Evolutionary conservation across 495 filamentous ascomycete species (phyloP).

Genomic region (Letharia lupina): DNA sequence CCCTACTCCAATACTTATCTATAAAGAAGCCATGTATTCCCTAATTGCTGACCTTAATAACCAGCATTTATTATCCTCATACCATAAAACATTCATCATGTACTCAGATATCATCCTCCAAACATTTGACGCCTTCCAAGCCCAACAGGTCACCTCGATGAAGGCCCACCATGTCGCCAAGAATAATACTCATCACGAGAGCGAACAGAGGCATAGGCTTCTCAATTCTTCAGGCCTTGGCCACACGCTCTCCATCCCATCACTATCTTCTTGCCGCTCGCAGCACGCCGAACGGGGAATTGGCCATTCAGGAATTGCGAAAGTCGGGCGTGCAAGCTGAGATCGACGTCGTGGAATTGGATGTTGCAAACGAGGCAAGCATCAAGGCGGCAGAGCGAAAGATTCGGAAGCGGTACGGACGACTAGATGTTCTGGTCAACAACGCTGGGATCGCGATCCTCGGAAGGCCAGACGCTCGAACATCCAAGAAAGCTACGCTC

Average conservation of each 20-base stretch:
- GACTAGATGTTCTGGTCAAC: conserved; percentile 46
- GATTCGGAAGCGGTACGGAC: conserved; percentile 29
- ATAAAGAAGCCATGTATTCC: background rate
- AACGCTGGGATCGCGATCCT: conserved; percentile 34
- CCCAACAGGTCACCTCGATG: conserved; percentile 7
- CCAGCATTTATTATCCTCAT: background rate
- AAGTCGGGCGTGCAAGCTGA: conserved; percentile 16
- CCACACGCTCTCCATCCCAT: conserved; percentile 22
- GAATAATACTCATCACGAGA: conserved; percentile 3
- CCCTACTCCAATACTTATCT: background rate
- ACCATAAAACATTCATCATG: conserved; percentile 12
- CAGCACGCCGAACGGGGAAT: conserved; percentile 18
- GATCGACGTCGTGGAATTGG: conserved; percentile 38
- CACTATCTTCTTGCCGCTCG: conserved; percentile 30
- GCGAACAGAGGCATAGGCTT: conserved; percentile 9
- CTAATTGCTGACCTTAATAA: background rate
- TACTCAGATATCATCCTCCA: conserved; percentile 25
- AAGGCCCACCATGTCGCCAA: conserved; percentile 8
- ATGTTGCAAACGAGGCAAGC: conserved; percentile 37
- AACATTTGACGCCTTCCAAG: conserved; percentile 20
- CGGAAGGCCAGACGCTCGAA: conserved; percentile 7
- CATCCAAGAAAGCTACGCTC: conserved; percentile 25
- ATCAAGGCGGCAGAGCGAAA: conserved; percentile 35
- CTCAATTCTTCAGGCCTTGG: conserved; percentile 29
- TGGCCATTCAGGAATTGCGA: conserved; percentile 20